phyloP scores from a whole-genome alignment of 441 rosid species.

The Pelargonium myrrhifolium region DNA sequence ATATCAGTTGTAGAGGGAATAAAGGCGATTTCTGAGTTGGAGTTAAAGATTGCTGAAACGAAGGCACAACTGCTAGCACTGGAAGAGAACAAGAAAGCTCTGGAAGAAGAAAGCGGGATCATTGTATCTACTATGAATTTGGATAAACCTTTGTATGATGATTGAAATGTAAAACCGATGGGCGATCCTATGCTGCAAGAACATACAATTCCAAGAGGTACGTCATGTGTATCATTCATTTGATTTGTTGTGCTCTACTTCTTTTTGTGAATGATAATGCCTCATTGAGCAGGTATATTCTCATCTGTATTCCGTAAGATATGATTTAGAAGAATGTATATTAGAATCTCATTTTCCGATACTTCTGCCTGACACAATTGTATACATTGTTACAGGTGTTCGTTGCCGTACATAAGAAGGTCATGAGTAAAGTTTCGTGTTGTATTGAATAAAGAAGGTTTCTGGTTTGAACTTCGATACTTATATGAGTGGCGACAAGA shows the following conservation, averaged over 20 bases:
- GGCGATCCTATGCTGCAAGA: too few species aligned
- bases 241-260: too few species aligned
- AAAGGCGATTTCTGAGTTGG: neutral
- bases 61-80: neutral
- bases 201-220: too few species aligned
- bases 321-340: neutral
- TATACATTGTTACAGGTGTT: constrained; percentile 44
- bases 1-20: neutral
- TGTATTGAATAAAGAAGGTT: neutral
- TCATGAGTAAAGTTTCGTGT: constrained; percentile 35
- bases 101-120: neutral
- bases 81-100: neutral
- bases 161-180: too few species aligned
- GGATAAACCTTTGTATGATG: neutral
- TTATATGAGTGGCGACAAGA: too few species aligned
- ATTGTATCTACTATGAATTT: too few species aligned
- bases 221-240: too few species aligned
- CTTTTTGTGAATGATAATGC: too few species aligned
- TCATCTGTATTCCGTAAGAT: constrained; percentile 72
- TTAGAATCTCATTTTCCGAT: too few species aligned
- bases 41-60: neutral
- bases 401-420: constrained; percentile 51
- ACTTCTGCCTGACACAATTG: neutral
- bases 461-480: neutral
- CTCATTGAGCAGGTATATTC: too few species aligned